Evolutionary conservation across 1,284 basidiomycete species (phyloP).

Genomic region (Pterulicium gracile): DNA sequence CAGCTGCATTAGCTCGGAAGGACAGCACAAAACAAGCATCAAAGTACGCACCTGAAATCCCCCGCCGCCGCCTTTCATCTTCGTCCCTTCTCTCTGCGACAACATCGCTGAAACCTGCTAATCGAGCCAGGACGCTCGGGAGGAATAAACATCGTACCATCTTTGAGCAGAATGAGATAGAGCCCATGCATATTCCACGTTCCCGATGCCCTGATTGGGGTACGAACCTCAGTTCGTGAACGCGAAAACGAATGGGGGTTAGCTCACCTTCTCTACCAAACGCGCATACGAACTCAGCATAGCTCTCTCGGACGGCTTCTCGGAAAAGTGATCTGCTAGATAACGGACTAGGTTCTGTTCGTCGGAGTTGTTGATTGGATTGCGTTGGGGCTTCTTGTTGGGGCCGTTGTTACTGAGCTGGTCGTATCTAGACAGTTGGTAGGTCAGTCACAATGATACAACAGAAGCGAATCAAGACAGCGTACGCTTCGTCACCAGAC

Average conservation of each 20-base stretch:
- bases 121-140: not conserved
- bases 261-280: not conserved
- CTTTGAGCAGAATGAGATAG: not conserved
- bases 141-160: not conserved
- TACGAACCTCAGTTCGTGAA: not conserved
- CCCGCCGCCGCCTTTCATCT: no score
- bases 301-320: not conserved
- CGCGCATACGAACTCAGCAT: not conserved
- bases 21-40: no score
- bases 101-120: not conserved
- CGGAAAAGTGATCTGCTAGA: not conserved
- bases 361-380: no score
- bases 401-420: no score
- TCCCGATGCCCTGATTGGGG: not conserved
- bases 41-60: no score
- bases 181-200: not conserved
- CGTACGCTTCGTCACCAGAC: no score
- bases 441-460: no score
- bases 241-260: not conserved
- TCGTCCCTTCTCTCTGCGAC: not conserved
- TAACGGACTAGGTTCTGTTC: not conserved
- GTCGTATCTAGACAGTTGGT: no score
- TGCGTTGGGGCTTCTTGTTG: no score
- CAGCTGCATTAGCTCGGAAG: no score
- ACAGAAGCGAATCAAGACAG: no score